These are phyloP conservation scores for Neonectria coccinea DNA, from an alignment of 2,329 filamentous ascomycete genomes.

Conservation along the genomic window DNA sequence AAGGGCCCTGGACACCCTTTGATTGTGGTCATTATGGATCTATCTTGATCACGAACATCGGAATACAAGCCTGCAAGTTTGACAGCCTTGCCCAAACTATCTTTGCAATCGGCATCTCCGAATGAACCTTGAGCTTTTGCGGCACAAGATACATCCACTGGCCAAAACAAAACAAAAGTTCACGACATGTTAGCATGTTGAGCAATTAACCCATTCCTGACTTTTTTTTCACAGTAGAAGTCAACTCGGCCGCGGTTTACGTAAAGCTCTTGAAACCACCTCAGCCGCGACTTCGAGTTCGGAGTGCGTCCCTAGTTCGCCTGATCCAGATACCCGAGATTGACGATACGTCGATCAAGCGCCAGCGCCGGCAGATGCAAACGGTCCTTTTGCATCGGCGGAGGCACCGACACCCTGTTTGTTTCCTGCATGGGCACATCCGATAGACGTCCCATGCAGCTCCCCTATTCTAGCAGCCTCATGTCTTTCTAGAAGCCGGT, in stretches of 20 bases:
- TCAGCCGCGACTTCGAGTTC: conserved; percentile 25
- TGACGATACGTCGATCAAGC: conserved; percentile 46
- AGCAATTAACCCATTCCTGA: background rate
- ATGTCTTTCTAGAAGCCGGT: conserved; percentile 40
- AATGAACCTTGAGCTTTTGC: background rate
- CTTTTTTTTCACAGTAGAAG: background rate
- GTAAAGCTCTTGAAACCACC: conserved; percentile 17
- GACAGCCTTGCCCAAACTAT: conserved; percentile 25
- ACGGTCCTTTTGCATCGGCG: conserved; percentile 18
- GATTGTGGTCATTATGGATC: conserved; percentile 37
- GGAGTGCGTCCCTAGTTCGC: conserved; percentile 28
- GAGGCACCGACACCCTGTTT: conserved; percentile 25
- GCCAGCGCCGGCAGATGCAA: conserved; percentile 35
- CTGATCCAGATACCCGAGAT: conserved; percentile 46
- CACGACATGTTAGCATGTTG: background rate
- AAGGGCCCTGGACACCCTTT: conserved; percentile 37
- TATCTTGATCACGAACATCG: conserved; percentile 24
- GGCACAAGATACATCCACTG: background rate
- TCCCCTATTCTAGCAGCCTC: conserved; percentile 30
- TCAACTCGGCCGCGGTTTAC: conserved; percentile 24
- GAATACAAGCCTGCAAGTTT: conserved; percentile 19
- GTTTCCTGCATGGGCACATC: conserved; percentile 34
- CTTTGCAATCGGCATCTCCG: conserved; percentile 9
- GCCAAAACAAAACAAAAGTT: background rate
- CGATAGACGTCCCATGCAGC: conserved; percentile 32